These are phyloP conservation scores for Microbotryum saponariae DNA, from an alignment of 1,284 basidiomycete genomes.

Conservation along the genomic window DNA sequence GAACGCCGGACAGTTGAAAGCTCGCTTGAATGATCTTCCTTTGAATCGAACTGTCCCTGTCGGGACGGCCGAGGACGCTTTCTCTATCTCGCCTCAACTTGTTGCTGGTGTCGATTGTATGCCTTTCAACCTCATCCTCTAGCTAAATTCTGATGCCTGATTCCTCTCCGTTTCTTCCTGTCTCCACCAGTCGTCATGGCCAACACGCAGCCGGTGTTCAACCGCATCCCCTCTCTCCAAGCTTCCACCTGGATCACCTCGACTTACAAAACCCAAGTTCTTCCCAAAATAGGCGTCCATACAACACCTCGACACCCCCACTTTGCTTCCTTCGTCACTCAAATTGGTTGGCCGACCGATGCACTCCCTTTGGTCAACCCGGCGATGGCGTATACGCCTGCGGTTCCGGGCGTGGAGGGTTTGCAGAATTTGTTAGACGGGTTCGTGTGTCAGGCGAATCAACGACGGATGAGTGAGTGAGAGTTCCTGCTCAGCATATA, in stretches of 20 bases:
- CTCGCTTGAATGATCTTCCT: slow-evolving; percentile 50
- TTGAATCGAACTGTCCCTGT: slow-evolving; percentile 55
- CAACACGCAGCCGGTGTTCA: slow-evolving; percentile 64
- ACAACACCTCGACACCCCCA: too few relatives aligned
- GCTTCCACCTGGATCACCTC: slow-evolving; percentile 60
- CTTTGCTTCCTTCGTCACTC: slow-evolving; percentile 59
- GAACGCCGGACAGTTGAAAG: slow-evolving; percentile 41
- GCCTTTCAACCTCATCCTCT: too few relatives aligned
- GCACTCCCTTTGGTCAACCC: slow-evolving; percentile 31
- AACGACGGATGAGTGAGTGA: slow-evolving; percentile 52
- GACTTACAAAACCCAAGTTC: too few relatives aligned
- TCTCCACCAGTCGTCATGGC: slow-evolving; percentile 47
- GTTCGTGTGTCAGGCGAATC: slow-evolving; percentile 80
- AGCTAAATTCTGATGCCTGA: too few relatives aligned
- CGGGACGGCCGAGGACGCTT: slow-evolving; percentile 85
- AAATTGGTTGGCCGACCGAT: slow-evolving; percentile 49
- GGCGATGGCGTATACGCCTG: slow-evolving; percentile 51
- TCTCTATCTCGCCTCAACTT: slow-evolving; percentile 67
- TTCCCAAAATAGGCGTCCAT: too few relatives aligned
- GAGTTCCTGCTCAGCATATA: too few relatives aligned
- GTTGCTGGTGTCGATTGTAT: slow-evolving; percentile 58
- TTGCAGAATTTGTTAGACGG: slow-evolving; percentile 67
- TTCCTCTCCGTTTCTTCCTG: too few relatives aligned
- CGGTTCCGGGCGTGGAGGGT: slow-evolving; percentile 58
- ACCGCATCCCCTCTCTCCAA: slow-evolving; percentile 58